A percentile compares a stretch with the other conserved stretches of the same genome.
These are phyloP conservation scores for Aureobasidium leucospermi DNA, from an alignment of 2,329 filamentous ascomycete genomes.

Conservation along the genomic window DNA sequence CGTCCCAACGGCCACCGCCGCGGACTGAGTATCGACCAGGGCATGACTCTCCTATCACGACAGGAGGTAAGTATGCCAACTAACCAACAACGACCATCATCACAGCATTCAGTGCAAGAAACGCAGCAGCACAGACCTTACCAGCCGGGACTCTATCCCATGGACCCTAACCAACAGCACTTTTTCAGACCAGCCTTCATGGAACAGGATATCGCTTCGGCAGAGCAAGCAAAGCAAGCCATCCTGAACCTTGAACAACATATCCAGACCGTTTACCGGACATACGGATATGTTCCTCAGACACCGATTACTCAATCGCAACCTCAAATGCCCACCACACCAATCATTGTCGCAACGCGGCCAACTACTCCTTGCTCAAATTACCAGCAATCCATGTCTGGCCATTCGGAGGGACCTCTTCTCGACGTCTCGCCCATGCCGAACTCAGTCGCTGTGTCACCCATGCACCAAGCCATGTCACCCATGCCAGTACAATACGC, in stretches of 20 bases:
- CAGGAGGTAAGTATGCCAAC: slow-evolving; percentile 45
- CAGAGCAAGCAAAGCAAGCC: slow-evolving; percentile 19
- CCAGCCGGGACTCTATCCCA: slow-evolving; percentile 59
- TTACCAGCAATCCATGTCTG: neutral
- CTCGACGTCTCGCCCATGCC: slow-evolving; percentile 43
- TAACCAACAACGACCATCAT: slow-evolving; percentile 58
- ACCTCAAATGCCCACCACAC: slow-evolving; percentile 26
- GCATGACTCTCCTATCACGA: slow-evolving; percentile 29
- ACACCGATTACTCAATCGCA: slow-evolving; percentile 10
- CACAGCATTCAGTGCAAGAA: slow-evolving; percentile 81
- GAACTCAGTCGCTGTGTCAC: slow-evolving; percentile 36
- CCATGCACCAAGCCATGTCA: slow-evolving; percentile 39
- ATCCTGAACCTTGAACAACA: slow-evolving; percentile 37
- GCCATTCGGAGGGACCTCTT: slow-evolving; percentile 28
- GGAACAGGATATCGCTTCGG: slow-evolving; percentile 16
- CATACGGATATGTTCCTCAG: slow-evolving; percentile 29
- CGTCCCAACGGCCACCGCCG: slow-evolving; percentile 57
- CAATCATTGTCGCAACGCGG: slow-evolving; percentile 14
- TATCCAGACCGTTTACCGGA: slow-evolving; percentile 37
- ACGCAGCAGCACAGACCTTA: slow-evolving; percentile 79
- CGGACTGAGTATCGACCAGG: slow-evolving; percentile 77
- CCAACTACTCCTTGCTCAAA: slow-evolving; percentile 12
- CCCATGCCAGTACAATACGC: slow-evolving; percentile 37
- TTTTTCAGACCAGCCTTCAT: slow-evolving; percentile 19
- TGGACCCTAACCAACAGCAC: slow-evolving; percentile 35